These are phyloP conservation scores for Lignosus rhinocerotis DNA, from an alignment of 1,284 basidiomycete species.

Conservation along the genomic window DNA sequence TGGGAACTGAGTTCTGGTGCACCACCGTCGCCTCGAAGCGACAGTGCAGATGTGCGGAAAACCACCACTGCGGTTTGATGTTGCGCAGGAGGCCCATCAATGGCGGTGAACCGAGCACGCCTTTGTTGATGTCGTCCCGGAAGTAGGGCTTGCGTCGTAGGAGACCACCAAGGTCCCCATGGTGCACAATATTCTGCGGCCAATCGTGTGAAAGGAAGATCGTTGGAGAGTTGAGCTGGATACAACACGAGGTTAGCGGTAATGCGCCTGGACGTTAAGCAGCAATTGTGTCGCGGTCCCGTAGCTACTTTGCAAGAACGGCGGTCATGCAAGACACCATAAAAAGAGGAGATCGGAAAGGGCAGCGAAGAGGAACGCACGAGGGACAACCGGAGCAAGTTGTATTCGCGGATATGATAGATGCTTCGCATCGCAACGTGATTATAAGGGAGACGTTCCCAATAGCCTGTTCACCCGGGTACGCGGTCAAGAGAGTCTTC, in stretches of 20 bases:
- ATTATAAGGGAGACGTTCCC: conserved; percentile 74
- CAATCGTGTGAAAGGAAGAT: conserved; percentile 97
- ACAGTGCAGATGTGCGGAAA: conserved; percentile 92
- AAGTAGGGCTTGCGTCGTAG: conserved; percentile 85
- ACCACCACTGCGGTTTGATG: conserved; percentile 91
- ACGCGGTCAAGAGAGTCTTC: background rate
- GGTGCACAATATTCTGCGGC: conserved; percentile 85
- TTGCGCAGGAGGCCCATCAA: conserved; percentile 76
- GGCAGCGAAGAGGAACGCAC: conserved; percentile 43
- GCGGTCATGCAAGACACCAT: background rate
- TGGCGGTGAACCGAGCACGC: conserved; percentile 87
- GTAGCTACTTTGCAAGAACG: too few species aligned
- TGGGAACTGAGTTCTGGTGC: conserved; percentile 39
- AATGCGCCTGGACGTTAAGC: too few species aligned
- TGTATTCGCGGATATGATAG: conserved; percentile 91
- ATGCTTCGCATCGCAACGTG: conserved; percentile 74
- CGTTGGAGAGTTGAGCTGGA: conserved; percentile 59
- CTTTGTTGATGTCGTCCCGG: conserved; percentile 67
- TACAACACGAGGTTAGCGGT: too few species aligned
- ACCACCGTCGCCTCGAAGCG: conserved; percentile 73
- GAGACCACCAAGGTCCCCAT: conserved; percentile 72
- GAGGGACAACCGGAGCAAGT: conserved; percentile 78
- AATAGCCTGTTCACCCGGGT: conserved; percentile 51
- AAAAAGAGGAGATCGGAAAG: background rate
- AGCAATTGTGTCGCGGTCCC: too few species aligned